Conservation (phyloP, 2,329 filamentous ascomycete species). For the Dactylellina drechsleri region DNA sequence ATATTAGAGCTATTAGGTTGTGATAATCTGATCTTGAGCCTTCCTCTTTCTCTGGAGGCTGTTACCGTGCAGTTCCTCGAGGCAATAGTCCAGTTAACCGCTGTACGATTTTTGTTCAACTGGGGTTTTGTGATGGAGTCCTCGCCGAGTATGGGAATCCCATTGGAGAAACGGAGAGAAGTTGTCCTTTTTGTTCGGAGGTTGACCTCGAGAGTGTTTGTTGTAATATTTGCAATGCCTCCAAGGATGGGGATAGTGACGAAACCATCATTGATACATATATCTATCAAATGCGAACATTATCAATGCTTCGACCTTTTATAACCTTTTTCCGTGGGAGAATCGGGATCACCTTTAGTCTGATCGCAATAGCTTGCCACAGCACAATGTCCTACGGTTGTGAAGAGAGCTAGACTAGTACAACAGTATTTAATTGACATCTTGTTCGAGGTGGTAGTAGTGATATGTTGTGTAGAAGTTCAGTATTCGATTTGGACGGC, state of each 20-base stretch:
- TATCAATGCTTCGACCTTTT: background rate
- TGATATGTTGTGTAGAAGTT: too few relatives aligned
- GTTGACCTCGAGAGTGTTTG: constrained; percentile 17
- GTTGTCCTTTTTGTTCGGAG: background rate
- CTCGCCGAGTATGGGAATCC: background rate
- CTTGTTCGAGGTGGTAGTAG: too few relatives aligned
- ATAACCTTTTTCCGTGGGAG: background rate
- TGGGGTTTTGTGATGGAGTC: background rate
- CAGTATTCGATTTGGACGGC: too few relatives aligned
- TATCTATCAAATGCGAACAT: constrained; percentile 2
- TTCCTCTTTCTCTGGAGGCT: background rate
- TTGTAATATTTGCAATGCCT: constrained; percentile 11
- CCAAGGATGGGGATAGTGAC: constrained; percentile 3
- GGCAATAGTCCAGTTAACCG: constrained; percentile 5
- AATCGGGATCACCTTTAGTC: background rate
- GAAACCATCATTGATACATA: constrained; percentile 1
- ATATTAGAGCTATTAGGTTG: constrained; percentile 19
- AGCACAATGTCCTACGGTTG: background rate
- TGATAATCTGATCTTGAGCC: constrained; percentile 7
- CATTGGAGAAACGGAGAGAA: constrained; percentile 14
- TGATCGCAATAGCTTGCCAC: background rate
- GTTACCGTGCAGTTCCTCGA: constrained; percentile 11
- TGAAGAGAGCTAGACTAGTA: too few relatives aligned
- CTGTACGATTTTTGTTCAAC: background rate
- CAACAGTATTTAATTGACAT: too few relatives aligned